Evolutionary conservation across 2,329 filamentous ascomycete species (phyloP), one percentile per base, ranked within the genome.

Genomic region (Trichoderma sp.): DNA sequence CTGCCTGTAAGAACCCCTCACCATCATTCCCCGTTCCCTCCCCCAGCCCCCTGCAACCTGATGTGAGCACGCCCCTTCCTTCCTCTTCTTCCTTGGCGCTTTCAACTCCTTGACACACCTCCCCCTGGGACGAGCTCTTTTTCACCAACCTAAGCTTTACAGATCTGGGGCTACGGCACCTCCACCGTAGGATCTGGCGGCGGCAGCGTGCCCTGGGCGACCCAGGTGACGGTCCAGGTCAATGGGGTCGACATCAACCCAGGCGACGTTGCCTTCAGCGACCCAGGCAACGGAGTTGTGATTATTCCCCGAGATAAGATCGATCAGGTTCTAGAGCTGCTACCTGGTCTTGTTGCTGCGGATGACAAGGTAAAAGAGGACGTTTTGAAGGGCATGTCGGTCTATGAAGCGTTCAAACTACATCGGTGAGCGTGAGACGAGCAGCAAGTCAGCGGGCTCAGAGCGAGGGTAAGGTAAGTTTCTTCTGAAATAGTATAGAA

Each of bases 241-340:
- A 83, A 86, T 62, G 86, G 85, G 56, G 84, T 85, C 59, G 76
- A 82, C 45, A 81, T 88, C 66, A 81, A 78, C 21, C 87, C 84
- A 82, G 92, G 93, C 8, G 93, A 95, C 82, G 87, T 95, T 50
- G 86, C 94, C 63, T 91, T 94, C 83, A 89, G 90, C 74, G 93
- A 95, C 81, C 88, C 90, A 5, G 84, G 86, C n/a, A 93, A 94
- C 77, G 93, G 92, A 0, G 89, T 93, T 1, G 92, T 94, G 14
- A 87, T 90, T 33, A 92, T 95, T 75, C 93, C 93, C 1, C 84
- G 85, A 65, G 87, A 87, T 41, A 89, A 90, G 79, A 81, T 94
- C 11, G 86, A 87, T 12, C 87, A 89, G 65, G 89, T 94, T 24
- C 80, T 94, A 14, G 88, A 89, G 66, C 80, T 94, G 78, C 85